Base-by-base conservation (phyloP, 2,329 filamentous ascomycete genomes). In the Fusarium acutatum region DNA sequence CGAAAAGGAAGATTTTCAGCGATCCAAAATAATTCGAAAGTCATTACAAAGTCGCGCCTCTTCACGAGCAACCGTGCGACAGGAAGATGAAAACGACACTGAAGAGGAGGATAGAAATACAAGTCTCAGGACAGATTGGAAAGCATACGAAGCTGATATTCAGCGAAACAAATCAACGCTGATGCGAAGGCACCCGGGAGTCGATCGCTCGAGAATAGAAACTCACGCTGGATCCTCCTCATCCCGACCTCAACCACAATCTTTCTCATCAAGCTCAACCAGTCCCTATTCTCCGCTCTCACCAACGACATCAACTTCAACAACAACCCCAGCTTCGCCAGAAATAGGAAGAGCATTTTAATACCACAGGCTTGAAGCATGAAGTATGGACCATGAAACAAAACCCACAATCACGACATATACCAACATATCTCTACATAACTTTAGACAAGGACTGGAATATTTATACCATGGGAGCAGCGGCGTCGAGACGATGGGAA, bases 1-100 rank as follows among this genome's bases (percentile, higher is more conserved):
- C 4, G 75, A 80, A 30, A 77, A 82, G 35, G 80, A 82, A 44
- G 84, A 86, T 66, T 63, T 77, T 32, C 80, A 84, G 66, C 79
- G 84, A 18, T 73, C 76, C 35, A 79, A 77, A 50, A 84, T 86
- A 73, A 86, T 86, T 64, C 81, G 82, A 58, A 86, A 86, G 74
- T 85, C 84, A 6, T 76, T 86, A 14, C 80, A 81, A 63, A 78
- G 76, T 41, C 80, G 80, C 28, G 49, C 75, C 8, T 78, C 79
- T 18, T 77, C 76, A 28, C 47, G 59, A 40, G 67, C 70, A 34
- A 72, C 69, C 17, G 63, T 52, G 40, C 63, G 68, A 34, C 49
- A 37, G 22, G 61, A 63, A 14, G 71, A 72, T 22, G 52, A 47
- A n/a, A 54, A 69, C n/a, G 72, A 71, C 34, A 73, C 72, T 10